Conservation (phyloP, 1,139 yeast genomes). For the Zygoascus hellenicus region DNA sequence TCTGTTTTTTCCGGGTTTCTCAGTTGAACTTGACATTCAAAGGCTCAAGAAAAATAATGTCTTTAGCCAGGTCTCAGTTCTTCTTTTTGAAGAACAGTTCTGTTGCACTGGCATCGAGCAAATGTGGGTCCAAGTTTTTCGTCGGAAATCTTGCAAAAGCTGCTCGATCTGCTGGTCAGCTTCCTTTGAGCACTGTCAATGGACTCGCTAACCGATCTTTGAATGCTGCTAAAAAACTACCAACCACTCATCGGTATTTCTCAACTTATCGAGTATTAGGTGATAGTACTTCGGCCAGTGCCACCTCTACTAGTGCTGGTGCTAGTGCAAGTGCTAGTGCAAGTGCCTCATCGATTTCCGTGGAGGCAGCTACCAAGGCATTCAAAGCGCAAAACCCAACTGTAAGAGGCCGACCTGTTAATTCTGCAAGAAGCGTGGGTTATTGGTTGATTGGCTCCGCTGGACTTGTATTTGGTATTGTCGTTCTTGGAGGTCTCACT, state of each 20-base stretch:
- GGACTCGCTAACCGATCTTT: too few relatives aligned
- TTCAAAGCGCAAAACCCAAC: slow-evolving; percentile 10
- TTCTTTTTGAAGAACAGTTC: slow-evolving; percentile 29
- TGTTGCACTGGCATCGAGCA: slow-evolving; percentile 25
- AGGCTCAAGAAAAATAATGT: neutral
- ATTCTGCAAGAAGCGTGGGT: slow-evolving; percentile 48
- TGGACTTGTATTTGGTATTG: slow-evolving; percentile 87
- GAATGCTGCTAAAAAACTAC: too few relatives aligned
- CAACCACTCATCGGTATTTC: too few relatives aligned
- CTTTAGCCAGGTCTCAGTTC: slow-evolving; percentile 35
- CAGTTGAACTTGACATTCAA: neutral
- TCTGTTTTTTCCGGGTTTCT: neutral
- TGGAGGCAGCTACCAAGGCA: slow-evolving; percentile 14
- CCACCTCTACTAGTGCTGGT: too few relatives aligned
- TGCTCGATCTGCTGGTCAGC: slow-evolving; percentile 10
- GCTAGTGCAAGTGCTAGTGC: too few relatives aligned
- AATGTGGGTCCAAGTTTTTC: slow-evolving; percentile 26
- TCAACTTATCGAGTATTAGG: too few relatives aligned
- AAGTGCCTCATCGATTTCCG: slow-evolving; percentile 11
- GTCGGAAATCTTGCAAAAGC: slow-evolving; percentile 11
- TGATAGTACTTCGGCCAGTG: too few relatives aligned
- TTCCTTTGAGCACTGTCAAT: too few relatives aligned
- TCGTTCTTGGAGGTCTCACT: slow-evolving; percentile 93
- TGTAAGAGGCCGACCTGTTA: slow-evolving; percentile 25
- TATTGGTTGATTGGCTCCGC: slow-evolving; percentile 92